Evolutionary conservation across 1,139 yeast genomes (phyloP), one percentile per base, ranked within the genome.

Genomic region (Magnusiomyces sp.): DNA sequence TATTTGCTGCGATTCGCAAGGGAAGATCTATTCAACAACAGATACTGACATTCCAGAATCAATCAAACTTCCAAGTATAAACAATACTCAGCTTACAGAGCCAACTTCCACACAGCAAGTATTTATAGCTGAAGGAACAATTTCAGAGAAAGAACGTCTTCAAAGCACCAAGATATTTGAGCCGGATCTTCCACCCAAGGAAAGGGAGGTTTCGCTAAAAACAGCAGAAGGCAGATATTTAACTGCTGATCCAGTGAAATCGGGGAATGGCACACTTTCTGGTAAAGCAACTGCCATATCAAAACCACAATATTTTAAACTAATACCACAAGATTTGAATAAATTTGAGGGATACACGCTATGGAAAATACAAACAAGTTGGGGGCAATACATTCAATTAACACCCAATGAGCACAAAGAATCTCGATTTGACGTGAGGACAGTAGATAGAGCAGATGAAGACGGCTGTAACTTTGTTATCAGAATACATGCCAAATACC

Each of bases 61-160:
- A 0, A 53, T 46, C 4, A 23, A 23, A 23, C 4, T 23, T 23
- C 29, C 29, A 5, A 23, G 29, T 7, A 23, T 23, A 23, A 23
- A 23, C 29, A 23, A 23, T 23, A 7, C 29, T 23, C 29, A 23
- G 6, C 53, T 63, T 7, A 53, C 60, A 2, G 75, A 70, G 45
- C 78, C 78, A 0, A 60, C 53, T 2, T 54, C 53, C 13, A 64
- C 65, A 2, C 61, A 59, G 36, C 76, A 73, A 51, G 76, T 74
- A 1, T 70, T 74, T 48, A 64, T 68, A 1, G 51, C 40, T n/a
- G 41, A 11, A 14, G 32, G 36, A 57, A 41, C 3, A 40, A 44
- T 55, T 34, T 52, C 55, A 23, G 53, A 59, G 37, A 47, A 23
- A 23, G 29, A 23, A 23, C 29, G 29, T 23, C 29, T 23, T 23